A percentile compares a stretch with the other conserved stretches of the same genome.
Conservation (phyloP, 1,139 yeast genomes). For the Suhomyces bokatorum region DNA sequence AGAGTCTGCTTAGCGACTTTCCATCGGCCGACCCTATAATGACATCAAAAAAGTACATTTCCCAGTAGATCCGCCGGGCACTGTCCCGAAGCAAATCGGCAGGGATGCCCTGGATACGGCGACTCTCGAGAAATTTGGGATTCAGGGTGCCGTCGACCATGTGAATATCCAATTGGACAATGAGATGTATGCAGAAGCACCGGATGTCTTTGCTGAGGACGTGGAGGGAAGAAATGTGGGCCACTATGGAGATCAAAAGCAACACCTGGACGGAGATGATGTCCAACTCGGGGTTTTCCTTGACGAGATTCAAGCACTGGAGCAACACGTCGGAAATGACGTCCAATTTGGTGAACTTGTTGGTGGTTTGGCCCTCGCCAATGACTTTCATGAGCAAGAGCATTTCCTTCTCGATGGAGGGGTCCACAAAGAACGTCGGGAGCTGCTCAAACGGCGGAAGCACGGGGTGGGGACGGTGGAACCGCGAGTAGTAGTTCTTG, state of each 20-base stretch:
- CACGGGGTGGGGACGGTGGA: conserved; percentile 47
- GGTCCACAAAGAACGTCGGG: conserved; percentile 26
- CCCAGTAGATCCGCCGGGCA: conserved; percentile 50
- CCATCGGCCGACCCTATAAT: conserved; percentile 55
- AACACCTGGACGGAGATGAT: conserved; percentile 43
- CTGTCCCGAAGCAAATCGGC: conserved; percentile 27
- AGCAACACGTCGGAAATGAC: conserved; percentile 35
- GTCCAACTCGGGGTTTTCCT: conserved; percentile 28
- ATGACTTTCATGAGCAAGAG: conserved; percentile 45
- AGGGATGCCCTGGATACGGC: conserved; percentile 20
- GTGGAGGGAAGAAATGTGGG: conserved; percentile 51
- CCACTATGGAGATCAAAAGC: conserved; percentile 37
- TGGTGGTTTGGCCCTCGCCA: conserved; percentile 45
- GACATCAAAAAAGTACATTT: conserved; percentile 48
- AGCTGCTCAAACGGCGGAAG: conserved; percentile 40
- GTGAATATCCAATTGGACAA: conserved; percentile 36
- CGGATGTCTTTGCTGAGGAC: conserved; percentile 41
- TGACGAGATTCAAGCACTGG: conserved; percentile 34
- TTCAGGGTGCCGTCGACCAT: conserved; percentile 25
- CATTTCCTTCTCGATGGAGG: conserved; percentile 39
- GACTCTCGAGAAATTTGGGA: conserved; percentile 12
- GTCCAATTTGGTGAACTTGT: conserved; percentile 33
- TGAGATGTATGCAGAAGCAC: conserved; percentile 37
- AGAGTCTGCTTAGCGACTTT: conserved; percentile 40
- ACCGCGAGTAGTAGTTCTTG: conserved; percentile 35